Evolutionary conservation across 78 protist genomes (phyloP).

Genomic region (Diacronema lutheri): DNA sequence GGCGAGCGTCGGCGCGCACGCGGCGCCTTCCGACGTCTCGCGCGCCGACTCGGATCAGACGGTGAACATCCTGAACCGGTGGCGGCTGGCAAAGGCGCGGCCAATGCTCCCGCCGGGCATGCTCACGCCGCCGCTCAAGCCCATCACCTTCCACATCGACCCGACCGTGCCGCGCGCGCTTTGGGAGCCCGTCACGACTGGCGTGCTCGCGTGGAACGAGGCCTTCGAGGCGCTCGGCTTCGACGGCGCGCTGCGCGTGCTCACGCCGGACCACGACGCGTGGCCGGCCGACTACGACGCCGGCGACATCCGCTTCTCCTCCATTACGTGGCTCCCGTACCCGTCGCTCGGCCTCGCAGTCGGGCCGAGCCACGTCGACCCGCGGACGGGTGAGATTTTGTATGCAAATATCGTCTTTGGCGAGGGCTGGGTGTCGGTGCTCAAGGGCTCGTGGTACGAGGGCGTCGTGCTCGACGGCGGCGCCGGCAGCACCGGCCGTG

Average conservation of each 20-base stretch:
- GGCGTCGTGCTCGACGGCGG: neutral
- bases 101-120: no score
- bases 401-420: slow-evolving; percentile 1
- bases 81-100: neutral
- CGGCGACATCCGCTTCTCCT: neutral
- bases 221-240: neutral
- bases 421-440: neutral
- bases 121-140: neutral
- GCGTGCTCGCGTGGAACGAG: neutral
- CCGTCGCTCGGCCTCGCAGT: no score
- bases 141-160: slow-evolving; percentile 3
- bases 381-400: neutral
- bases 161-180: slow-evolving; percentile 7
- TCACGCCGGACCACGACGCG: neutral
- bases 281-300: slow-evolving; percentile 14
- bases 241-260: neutral
- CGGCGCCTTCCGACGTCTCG: no score
- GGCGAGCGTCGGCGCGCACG: no score
- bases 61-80: no score
- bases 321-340: neutral
- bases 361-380: neutral
- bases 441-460: neutral
- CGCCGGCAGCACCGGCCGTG: neutral
- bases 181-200: neutral
- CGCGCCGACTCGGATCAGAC: neutral